phyloP scores from a whole-genome alignment of 2,329 filamentous ascomycete species.

The Scytalidium lignicola region DNA sequence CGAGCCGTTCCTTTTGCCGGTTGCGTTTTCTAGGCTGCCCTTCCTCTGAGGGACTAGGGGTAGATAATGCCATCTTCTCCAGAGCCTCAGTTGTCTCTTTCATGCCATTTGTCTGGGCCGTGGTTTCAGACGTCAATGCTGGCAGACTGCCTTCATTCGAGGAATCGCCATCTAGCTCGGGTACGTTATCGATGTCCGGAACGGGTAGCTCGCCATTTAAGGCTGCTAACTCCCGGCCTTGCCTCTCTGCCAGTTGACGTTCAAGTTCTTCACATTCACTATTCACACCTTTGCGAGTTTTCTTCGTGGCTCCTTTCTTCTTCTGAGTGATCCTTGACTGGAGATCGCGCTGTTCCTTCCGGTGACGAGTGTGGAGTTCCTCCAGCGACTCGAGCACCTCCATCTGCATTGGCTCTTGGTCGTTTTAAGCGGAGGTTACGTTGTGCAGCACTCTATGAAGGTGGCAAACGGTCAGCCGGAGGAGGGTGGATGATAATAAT shows the following conservation, averaged over 20 bases:
- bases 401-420: neutral
- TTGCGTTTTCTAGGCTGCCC: slow-evolving; percentile 63
- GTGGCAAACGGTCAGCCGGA: too few species aligned
- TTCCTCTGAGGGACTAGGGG: slow-evolving; percentile 15
- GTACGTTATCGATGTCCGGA: slow-evolving; percentile 11
- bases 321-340: slow-evolving; percentile 84
- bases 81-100: slow-evolving; percentile 15
- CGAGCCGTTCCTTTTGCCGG: slow-evolving; percentile 84
- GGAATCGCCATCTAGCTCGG: slow-evolving; percentile 11
- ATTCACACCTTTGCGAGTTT: slow-evolving; percentile 69
- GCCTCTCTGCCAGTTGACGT: slow-evolving; percentile 58
- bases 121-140: neutral
- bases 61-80: slow-evolving; percentile 15
- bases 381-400: slow-evolving; percentile 56
- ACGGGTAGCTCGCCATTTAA: slow-evolving; percentile 27
- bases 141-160: slow-evolving; percentile 4
- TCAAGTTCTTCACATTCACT: slow-evolving; percentile 72
- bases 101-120: slow-evolving; percentile 7
- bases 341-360: slow-evolving; percentile 83
- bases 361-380: slow-evolving; percentile 71
- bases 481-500: too few species aligned
- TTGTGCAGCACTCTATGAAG: too few species aligned
- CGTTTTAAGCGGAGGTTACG: too few species aligned
- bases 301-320: slow-evolving; percentile 95
- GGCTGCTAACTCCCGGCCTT: slow-evolving; percentile 53